These are phyloP conservation scores for Didymella pinodella DNA, from an alignment of 2,329 filamentous ascomycete genomes.

Conservation along the genomic window DNA sequence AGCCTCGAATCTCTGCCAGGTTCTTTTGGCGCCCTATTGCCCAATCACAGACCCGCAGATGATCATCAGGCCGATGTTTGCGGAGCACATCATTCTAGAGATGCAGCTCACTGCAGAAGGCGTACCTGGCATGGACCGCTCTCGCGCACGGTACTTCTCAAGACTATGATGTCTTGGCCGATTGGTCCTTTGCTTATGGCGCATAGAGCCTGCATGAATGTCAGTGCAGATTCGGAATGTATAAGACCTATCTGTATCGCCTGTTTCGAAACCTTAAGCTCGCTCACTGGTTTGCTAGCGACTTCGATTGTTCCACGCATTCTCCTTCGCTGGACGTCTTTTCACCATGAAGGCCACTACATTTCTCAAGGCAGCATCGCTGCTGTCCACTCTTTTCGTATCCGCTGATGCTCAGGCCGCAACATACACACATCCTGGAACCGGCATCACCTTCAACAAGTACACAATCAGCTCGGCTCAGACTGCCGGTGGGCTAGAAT, in stretches of 20 bases:
- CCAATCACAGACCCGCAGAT: constrained; percentile 39
- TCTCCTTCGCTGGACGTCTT: constrained; percentile 26
- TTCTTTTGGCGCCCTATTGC: constrained; percentile 21
- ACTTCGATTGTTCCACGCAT: constrained; percentile 21
- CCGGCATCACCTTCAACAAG: constrained; percentile 43
- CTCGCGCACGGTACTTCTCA: constrained; percentile 9
- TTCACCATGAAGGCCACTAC: constrained; percentile 47
- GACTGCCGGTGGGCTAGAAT: constrained; percentile 47
- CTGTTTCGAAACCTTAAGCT: constrained; percentile 31
- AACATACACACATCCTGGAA: constrained; percentile 41
- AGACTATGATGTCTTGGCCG: constrained; percentile 12
- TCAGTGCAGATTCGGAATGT: constrained; percentile 41
- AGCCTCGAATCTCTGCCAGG: constrained; percentile 38
- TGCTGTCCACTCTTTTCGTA: constrained; percentile 48
- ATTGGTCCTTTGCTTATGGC: constrained; percentile 3
- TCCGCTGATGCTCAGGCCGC: constrained; percentile 41
- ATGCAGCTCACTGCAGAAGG: constrained; percentile 16
- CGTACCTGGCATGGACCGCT: constrained; percentile 17
- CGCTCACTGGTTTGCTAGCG: constrained; percentile 35
- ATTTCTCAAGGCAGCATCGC: constrained; percentile 47
- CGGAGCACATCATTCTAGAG: constrained; percentile 8
- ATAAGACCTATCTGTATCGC: constrained; percentile 33
- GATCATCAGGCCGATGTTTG: constrained; percentile 36
- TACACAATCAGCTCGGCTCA: constrained; percentile 35
- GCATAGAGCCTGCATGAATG: constrained; percentile 14